Percentiles rank a stretch among this genome's conserved stretches.
These are phyloP conservation scores for Phytophthora ramorum DNA, from an alignment of 352 stramenopile genomes.

Conservation along the genomic window DNA sequence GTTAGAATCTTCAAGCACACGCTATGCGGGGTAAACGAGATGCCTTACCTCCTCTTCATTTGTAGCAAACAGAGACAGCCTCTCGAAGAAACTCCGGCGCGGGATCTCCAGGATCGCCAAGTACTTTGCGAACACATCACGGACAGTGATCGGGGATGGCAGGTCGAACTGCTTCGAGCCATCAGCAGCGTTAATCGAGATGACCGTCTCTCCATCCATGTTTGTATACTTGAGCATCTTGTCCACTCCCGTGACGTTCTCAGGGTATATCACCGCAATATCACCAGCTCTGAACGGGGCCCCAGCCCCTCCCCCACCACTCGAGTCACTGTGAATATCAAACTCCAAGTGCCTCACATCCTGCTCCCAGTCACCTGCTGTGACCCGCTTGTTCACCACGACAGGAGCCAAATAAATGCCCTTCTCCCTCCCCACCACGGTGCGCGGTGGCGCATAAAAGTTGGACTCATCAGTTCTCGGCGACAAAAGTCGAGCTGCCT, in stretches of 20 bases:
- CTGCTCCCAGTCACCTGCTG: constrained; percentile 75
- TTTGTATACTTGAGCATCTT: constrained; percentile 70
- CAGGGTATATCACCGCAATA: constrained; percentile 80
- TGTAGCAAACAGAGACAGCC: constrained; percentile 79
- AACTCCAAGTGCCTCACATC: constrained; percentile 86
- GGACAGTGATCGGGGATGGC: constrained; percentile 57
- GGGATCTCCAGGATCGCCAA: constrained; percentile 90
- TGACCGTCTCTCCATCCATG: constrained; percentile 37
- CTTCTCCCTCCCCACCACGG: constrained; percentile 44
- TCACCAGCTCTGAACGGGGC: constrained; percentile 66
- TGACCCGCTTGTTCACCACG: constrained; percentile 69
- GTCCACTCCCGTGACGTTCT: constrained; percentile 77
- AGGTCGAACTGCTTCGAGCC: constrained; percentile 56
- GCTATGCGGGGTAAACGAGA: neutral
- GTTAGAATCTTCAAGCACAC: neutral
- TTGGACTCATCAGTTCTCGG: constrained; percentile 42
- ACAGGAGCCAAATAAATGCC: constrained; percentile 65
- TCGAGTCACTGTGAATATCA: constrained; percentile 36
- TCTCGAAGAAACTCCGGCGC: constrained; percentile 89
- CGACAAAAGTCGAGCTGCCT: constrained; percentile 22
- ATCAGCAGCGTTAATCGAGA: constrained; percentile 62
- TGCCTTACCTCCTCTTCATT: constrained; percentile 81
- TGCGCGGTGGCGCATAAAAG: constrained; percentile 70
- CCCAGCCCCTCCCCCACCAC: neutral
- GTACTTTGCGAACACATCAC: constrained; percentile 83